A percentile compares a stretch with the other conserved stretches of the same genome.
These are phyloP conservation scores for Ogataea pini DNA, from an alignment of 805 yeast species.

Conservation along the genomic window DNA sequence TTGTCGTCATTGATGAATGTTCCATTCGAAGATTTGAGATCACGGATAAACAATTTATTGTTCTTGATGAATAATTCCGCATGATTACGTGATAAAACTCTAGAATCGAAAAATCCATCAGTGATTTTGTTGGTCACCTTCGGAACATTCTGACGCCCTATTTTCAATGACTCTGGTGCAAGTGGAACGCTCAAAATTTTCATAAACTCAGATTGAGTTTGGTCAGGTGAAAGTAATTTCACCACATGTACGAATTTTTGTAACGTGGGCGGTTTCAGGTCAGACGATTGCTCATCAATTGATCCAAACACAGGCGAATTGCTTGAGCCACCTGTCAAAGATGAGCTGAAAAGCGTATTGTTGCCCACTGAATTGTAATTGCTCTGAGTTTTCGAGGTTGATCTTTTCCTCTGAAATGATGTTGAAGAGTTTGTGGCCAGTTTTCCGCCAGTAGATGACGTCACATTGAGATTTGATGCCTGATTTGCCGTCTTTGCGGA, in stretches of 20 bases:
- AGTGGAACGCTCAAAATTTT: conserved; percentile 80
- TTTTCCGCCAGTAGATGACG: conserved; percentile 5
- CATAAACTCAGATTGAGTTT: conserved; percentile 62
- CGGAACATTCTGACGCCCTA: conserved; percentile 87
- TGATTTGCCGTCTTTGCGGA: conserved; percentile 13
- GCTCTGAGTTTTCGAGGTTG: conserved; percentile 35
- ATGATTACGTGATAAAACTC: conserved; percentile 91
- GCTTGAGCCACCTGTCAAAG: conserved; percentile 10
- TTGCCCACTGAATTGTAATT: conserved; percentile 34
- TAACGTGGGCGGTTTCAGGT: conserved; percentile 22
- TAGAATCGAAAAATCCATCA: conserved; percentile 92
- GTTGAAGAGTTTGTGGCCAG: conserved; percentile 2
- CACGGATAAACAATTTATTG: conserved; percentile 68
- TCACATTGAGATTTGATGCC: conserved; percentile 4
- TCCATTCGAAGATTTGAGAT: conserved; percentile 90
- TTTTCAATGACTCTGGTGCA: conserved; percentile 76
- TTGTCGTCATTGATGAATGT: conserved; percentile 83
- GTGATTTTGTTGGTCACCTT: conserved; percentile 59
- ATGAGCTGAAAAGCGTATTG: conserved; percentile 16
- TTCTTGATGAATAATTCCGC: conserved; percentile 81
- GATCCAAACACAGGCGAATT: conserved; percentile 10
- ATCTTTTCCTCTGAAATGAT: conserved; percentile 31
- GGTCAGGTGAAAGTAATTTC: conserved; percentile 75
- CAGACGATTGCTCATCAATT: conserved; percentile 9
- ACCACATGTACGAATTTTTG: conserved; percentile 54